Conservation (phyloP, 2,329 filamentous ascomycete genomes). For the Plenodomus biglobosus region DNA sequence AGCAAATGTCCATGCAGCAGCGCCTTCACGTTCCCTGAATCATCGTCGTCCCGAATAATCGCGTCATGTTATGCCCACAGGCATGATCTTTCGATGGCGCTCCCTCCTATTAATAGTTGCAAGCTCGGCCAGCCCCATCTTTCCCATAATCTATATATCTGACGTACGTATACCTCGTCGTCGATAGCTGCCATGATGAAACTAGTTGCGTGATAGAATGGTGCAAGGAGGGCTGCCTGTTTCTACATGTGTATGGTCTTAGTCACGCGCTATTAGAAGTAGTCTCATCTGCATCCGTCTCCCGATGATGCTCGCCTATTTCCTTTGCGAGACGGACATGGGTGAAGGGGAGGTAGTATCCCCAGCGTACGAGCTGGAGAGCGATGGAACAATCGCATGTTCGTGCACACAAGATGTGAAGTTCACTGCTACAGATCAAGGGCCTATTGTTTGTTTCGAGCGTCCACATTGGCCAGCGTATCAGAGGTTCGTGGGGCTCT, state of each 20-base stretch:
- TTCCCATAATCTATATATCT: constrained; percentile 44
- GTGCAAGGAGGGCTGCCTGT: constrained; percentile 47
- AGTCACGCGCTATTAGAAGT: constrained; percentile 38
- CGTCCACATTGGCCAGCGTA: too few relatives aligned
- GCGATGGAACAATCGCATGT: constrained; percentile 56
- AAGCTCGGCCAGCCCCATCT: constrained; percentile 33
- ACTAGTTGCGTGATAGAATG: constrained; percentile 52
- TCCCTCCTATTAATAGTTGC: constrained; percentile 46
- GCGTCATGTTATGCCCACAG: constrained; percentile 54
- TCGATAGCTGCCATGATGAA: constrained; percentile 52
- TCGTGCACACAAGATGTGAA: constrained; percentile 53
- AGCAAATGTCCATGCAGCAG: constrained; percentile 61
- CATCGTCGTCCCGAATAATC: constrained; percentile 56
- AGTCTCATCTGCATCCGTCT: constrained; percentile 40
- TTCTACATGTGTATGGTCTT: constrained; percentile 49
- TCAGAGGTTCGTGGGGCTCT: too few relatives aligned
- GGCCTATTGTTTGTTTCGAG: constrained; percentile 1
- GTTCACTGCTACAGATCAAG: constrained; percentile 6
- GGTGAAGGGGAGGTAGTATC: constrained; percentile 50
- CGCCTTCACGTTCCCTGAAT: constrained; percentile 49
- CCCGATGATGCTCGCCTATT: constrained; percentile 22
- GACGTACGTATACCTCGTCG: constrained; percentile 41
- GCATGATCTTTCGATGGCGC: constrained; percentile 56
- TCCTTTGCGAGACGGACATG: constrained; percentile 51
- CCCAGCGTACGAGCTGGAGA: constrained; percentile 51